Evolutionary conservation across 2,329 filamentous ascomycete species (phyloP), one percentile per base, ranked within the genome.

Genomic region (Metarhizium guizhouense): DNA sequence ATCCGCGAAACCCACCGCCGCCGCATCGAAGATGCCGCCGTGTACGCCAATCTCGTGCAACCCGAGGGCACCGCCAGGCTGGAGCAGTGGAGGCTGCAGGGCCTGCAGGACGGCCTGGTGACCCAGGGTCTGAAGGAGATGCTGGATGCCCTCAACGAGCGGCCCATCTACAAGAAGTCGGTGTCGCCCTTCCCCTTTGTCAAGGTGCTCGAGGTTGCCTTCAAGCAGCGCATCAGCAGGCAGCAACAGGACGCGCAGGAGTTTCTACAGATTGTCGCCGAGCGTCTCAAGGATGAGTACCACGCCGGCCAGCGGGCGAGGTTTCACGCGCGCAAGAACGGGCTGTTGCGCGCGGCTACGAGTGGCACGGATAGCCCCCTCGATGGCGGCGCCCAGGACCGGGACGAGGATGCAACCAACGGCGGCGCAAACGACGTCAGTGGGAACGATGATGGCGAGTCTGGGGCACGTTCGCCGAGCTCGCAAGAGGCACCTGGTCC

Each of bases 191-290:
- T 84, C n/a, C 80, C 81, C 1, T 96, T 99, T 67, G 87, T 99
- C 47, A 78, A 81, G 59, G 86, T 88, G 0, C 76, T 99, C 53
- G 94, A 99, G 73, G 76, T 78, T 34, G 91, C 93, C 0, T 99
- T 96, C 67, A 84, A 84, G 55, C 93, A 95, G 65, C 85, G 89
- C 63, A 95, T 99, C 63, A 96, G 89, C 67, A 81, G 93, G 54
- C 90, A 94, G 67, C 94, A 99, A 72, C 94, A 99, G 71, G 94
- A 99, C 74, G 94, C 94, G 11, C 94, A 99, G 67, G 94, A 99
- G 70, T 96, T 99, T 60, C 73, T 99, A 55, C 94, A 99, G 73
- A 86, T 97, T 52, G 87, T 99, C 13, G 88, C 90, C 3, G 93
- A 99, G 74, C 82, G 93, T 53, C 76, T 99, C 55, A 91, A 90